Conservation (phyloP, 2,329 filamentous ascomycete species). For the Cercospora sojina region DNA sequence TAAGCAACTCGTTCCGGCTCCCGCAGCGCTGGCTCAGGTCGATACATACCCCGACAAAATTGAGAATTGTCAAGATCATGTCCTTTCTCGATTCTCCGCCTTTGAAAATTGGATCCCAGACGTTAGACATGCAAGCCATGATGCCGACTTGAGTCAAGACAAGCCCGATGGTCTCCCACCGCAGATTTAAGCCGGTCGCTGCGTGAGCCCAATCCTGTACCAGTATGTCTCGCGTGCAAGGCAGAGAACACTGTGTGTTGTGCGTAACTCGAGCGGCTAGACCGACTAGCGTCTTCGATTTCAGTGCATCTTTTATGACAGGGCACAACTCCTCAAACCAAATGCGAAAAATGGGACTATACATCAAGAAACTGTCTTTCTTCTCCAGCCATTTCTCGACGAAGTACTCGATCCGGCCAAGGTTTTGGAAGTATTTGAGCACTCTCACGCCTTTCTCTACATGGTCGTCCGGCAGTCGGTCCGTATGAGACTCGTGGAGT, state of each 20-base stretch:
- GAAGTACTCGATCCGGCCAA: conserved; percentile 9
- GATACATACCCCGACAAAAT: conserved; percentile 25
- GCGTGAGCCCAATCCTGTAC: conserved; percentile 38
- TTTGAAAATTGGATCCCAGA: conserved; percentile 26
- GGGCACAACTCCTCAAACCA: conserved; percentile 26
- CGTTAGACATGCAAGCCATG: conserved; percentile 24
- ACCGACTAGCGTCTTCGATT: conserved; percentile 27
- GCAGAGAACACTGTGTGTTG: conserved; percentile 40
- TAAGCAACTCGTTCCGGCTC: conserved; percentile 26
- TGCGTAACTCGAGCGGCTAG: conserved; percentile 41
- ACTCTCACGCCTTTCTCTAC: conserved; percentile 19
- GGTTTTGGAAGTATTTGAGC: conserved; percentile 19
- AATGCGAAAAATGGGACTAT: conserved; percentile 22
- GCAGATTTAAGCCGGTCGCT: conserved; percentile 39
- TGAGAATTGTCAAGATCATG: conserved; percentile 5
- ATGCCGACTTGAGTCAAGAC: conserved; percentile 38
- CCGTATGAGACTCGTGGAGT: conserved; percentile 4
- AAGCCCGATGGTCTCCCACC: conserved; percentile 45
- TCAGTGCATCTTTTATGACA: conserved; percentile 15
- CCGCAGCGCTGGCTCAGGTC: conserved; percentile 28
- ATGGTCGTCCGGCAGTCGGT: conserved; percentile 18
- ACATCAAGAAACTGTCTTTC: conserved; percentile 20
- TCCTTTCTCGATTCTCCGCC: conserved; percentile 1
- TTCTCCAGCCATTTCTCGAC: conserved; percentile 17
- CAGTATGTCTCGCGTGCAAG: conserved; percentile 34